phyloP scores from a whole-genome alignment of 345 rosid species.

The Brassica incana region DNA sequence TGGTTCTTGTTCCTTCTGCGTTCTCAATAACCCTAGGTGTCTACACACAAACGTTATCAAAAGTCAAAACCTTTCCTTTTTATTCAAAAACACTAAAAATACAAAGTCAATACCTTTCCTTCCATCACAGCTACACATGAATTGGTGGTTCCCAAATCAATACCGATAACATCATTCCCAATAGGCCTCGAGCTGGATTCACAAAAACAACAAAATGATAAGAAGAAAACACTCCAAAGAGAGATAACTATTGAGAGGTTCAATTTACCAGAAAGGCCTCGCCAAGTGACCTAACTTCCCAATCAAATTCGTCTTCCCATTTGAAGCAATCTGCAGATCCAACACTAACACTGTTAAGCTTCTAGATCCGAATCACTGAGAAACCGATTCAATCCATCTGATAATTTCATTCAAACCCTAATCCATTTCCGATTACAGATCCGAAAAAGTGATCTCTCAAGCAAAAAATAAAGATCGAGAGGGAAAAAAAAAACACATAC shows the following conservation, averaged over 20 bases:
- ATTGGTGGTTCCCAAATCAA: constrained; percentile 62
- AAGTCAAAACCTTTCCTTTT: not conserved
- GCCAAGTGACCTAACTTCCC: constrained; percentile 44
- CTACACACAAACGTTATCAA: constrained; percentile 19
- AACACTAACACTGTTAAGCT: constrained; percentile 2
- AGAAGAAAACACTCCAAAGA: not conserved
- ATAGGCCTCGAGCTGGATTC: constrained; percentile 50
- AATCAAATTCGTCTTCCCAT: constrained; percentile 51
- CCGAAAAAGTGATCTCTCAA: constrained; percentile 3
- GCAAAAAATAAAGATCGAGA: not conserved
- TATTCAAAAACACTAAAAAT: too few relatives aligned
- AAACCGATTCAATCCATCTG: not conserved
- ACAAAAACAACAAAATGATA: not conserved
- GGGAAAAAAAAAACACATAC: constrained; percentile 22
- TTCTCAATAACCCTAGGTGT: constrained; percentile 55
- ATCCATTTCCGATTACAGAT: not conserved
- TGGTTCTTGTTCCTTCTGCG: constrained; percentile 50
- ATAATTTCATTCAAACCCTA: not conserved
- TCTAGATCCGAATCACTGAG: not conserved
- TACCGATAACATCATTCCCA: constrained; percentile 57
- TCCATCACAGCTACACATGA: constrained; percentile 63
- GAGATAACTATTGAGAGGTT: not conserved
- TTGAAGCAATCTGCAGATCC: constrained; percentile 44
- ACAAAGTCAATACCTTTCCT: constrained; percentile 47
- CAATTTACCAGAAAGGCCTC: constrained; percentile 58